A percentile compares a stretch with the other conserved stretches of the same genome.
These are phyloP conservation scores for Mycena galericulata DNA, from an alignment of 768 basidiomycete genomes.

Conservation along the genomic window DNA sequence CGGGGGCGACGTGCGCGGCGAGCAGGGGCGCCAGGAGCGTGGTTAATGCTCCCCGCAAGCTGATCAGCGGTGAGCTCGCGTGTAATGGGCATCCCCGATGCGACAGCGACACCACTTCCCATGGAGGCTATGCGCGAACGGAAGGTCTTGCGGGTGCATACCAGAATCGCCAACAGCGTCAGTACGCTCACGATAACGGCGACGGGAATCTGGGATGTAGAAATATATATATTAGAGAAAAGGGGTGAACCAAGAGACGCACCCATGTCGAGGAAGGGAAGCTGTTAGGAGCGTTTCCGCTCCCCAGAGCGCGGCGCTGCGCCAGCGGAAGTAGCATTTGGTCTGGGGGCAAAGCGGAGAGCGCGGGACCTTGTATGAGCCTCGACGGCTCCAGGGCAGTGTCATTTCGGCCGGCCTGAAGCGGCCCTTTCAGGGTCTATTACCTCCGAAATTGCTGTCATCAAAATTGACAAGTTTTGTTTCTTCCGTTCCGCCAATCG, in stretches of 20 bases:
- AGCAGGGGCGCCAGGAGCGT: conserved; percentile 36
- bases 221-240: not conserved
- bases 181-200: conserved; percentile 47
- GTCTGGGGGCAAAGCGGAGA: not conserved
- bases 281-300: not conserved
- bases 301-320: conserved; percentile 7
- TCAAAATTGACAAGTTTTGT: no score
- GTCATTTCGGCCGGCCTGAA: no score
- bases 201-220: conserved; percentile 36
- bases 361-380: not conserved
- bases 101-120: conserved; percentile 31
- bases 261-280: conserved; percentile 26
- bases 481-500: no score
- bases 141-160: conserved; percentile 37
- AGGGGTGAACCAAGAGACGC: not conserved
- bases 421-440: no score
- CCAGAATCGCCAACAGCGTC: conserved; percentile 32
- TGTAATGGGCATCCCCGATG: conserved; percentile 16
- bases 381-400: no score
- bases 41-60: conserved; percentile 61
- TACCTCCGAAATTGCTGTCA: no score
- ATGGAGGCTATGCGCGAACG: conserved; percentile 25
- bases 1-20: conserved; percentile 53
- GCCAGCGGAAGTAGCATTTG: conserved; percentile 16
- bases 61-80: conserved; percentile 69